Evolutionary conservation across 2,329 filamentous ascomycete genomes (phyloP), one percentile per base, ranked within the genome.

Genomic region (Fusarium sp.): DNA sequence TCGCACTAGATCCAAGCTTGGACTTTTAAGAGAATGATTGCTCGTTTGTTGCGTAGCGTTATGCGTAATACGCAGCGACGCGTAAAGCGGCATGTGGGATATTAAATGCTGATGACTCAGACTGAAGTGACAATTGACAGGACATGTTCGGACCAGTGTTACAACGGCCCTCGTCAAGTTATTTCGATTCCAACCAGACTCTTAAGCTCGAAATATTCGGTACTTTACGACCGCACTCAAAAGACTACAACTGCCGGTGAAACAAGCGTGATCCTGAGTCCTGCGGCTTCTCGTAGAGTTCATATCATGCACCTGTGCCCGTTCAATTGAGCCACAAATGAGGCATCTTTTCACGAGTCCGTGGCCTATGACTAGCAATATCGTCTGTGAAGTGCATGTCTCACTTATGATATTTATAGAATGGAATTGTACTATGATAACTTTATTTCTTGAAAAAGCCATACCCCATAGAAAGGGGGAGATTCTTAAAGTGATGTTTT

Each of bases 71-170:
- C 4, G 86, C 89, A 14, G 32, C 78, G 77, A 42, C 88, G 88
- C 77, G 90, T 90, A 86, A 87, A 90, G 77, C 90, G 88, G 79
- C 87, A 90, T 69, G 84, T 87, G 7, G 85, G 81, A 23, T 69
- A 75, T 26, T 83, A 83, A 4, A 80, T 77, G 86, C 87, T 45
- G 80, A 17, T 90, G 11, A 42, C 15, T 14, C 14, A 44, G 18
- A 3, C 37, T 26, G 12, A 41, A 32, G 15, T 55, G 35, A 23
- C 50, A 38, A 44, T 44, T 32, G 7, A 10, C 33, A 27, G n/a
- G 17, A 20, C 10, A 17, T 53, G 13, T 12, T 6, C n/a, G 33
- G 18, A 5, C 17, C 33, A 1, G 9, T 40, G 9, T 40, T 13
- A 18, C 14, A n/a, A 26, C 20, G 17, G 6, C 17, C 17, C 9